These are phyloP conservation scores for Gloeopeniophorella convolvens DNA, from an alignment of 768 basidiomycete species.

Conservation along the genomic window DNA sequence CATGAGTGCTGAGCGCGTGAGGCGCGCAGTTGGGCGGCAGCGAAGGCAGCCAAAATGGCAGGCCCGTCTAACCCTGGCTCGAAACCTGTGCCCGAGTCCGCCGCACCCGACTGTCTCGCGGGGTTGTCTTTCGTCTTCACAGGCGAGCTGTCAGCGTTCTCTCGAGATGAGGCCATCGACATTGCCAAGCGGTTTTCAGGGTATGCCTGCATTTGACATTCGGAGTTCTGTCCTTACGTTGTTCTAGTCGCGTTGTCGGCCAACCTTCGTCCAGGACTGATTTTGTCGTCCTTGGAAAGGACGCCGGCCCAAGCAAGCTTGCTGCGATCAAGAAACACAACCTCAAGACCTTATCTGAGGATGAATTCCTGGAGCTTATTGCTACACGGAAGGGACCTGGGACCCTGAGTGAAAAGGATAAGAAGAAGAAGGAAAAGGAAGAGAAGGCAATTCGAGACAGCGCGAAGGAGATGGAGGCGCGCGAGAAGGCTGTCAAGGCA, in stretches of 20 bases:
- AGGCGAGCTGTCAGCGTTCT: constrained; percentile 81
- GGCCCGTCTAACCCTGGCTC: constrained; percentile 53
- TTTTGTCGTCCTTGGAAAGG: constrained; percentile 82
- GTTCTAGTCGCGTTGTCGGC: constrained; percentile 67
- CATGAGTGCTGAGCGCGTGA: not conserved
- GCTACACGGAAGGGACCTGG: constrained; percentile 54
- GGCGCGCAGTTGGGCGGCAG: constrained; percentile 39
- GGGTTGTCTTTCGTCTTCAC: constrained; percentile 95
- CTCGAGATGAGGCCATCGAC: constrained; percentile 81
- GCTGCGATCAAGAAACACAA: constrained; percentile 76
- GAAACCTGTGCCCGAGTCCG: constrained; percentile 58
- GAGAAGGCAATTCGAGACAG: constrained; percentile 62
- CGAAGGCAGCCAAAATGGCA: constrained; percentile 54
- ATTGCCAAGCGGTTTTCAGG: constrained; percentile 90
- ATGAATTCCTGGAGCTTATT: constrained; percentile 81
- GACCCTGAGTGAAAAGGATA: constrained; percentile 68
- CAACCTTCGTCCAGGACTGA: constrained; percentile 88
- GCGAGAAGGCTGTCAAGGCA: constrained; percentile 42
- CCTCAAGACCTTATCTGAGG: constrained; percentile 74
- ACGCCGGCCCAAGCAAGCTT: constrained; percentile 88
- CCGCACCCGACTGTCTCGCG: constrained; percentile 73
- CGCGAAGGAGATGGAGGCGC: constrained; percentile 72
- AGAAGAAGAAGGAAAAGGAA: constrained; percentile 78
- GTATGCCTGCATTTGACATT: constrained; percentile 39
- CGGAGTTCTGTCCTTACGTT: not conserved